Conservation (phyloP, 306 rosid genomes). For the Gastrolobium villosum region DNA sequence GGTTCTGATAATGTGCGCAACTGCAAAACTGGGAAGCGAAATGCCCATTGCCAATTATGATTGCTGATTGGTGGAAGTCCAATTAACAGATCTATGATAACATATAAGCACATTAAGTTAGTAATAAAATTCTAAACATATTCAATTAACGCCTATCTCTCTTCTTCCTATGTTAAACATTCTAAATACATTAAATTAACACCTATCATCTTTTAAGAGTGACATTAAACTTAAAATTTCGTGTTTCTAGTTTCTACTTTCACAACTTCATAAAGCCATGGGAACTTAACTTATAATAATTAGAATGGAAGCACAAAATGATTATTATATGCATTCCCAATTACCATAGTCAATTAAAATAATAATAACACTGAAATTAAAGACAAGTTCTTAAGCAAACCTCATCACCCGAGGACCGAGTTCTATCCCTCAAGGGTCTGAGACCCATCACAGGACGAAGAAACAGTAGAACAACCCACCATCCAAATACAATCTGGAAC, state of each 20-base stretch:
- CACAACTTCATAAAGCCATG: conserved; percentile 32
- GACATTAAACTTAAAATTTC: not conserved
- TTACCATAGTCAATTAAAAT: not conserved
- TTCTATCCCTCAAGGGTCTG: conserved; percentile 87
- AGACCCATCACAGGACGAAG: conserved; percentile 68
- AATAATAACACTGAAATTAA: not conserved
- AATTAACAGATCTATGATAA: not conserved
- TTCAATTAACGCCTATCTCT: not conserved
- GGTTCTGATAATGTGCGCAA: not conserved
- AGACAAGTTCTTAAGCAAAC: conserved; percentile 56
- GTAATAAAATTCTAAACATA: conserved; percentile 18
- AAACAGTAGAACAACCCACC: conserved; percentile 60
- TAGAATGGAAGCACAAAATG: conserved; percentile 2
- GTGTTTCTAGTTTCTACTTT: conserved; percentile 23
- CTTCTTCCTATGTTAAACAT: not conserved
- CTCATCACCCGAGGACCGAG: conserved; percentile 95
- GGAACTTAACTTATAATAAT: not conserved
- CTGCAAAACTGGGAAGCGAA: conserved; percentile 21
- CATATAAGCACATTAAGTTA: conserved; percentile 17
- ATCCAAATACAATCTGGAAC: conserved; percentile 53
- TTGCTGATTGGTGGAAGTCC: conserved; percentile 18
- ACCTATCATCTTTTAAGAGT: conserved; percentile 14
- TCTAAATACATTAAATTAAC: conserved; percentile 3
- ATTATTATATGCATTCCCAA: conserved; percentile 26
- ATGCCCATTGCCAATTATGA: conserved; percentile 6